Conservation (phyloP, 371 early-diverging fungal genomes). For the Lichtheimia corymbifera region DNA sequence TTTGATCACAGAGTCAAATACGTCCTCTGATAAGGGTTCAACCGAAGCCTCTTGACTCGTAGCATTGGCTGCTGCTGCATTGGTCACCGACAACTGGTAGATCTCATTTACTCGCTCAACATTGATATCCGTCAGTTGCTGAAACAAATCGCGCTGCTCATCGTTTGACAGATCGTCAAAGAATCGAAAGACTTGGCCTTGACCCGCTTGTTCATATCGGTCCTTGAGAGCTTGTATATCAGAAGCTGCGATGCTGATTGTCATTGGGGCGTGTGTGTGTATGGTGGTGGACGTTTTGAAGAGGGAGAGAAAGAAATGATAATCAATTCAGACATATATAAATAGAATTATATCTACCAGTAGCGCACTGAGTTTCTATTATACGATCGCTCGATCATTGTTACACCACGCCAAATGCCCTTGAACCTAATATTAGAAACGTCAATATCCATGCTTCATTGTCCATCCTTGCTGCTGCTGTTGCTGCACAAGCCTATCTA, state of each 20-base stretch:
- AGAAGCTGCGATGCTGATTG: conserved; percentile 25
- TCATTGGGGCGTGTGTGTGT: conserved; percentile 8
- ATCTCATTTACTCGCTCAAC: conserved; percentile 80
- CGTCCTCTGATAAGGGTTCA: conserved; percentile 78
- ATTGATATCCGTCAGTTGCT: conserved; percentile 77
- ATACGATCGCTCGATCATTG: no score
- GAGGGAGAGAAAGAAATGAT: conserved; percentile 1
- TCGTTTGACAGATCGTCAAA: conserved; percentile 68
- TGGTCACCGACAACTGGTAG: conserved; percentile 68
- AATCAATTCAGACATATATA: neutral
- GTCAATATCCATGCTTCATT: no score
- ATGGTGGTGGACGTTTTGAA: conserved; percentile 16
- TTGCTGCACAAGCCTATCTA: neutral
- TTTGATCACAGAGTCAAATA: conserved; percentile 75
- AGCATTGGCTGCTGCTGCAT: conserved; percentile 45
- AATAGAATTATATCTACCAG: no score
- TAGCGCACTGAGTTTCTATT: no score
- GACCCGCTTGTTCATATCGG: conserved; percentile 74
- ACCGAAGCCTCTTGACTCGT: conserved; percentile 45
- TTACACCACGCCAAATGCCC: no score
- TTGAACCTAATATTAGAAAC: no score
- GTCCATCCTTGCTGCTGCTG: no score
- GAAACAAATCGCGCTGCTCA: conserved; percentile 60
- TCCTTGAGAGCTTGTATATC: conserved; percentile 57
- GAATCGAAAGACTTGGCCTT: conserved; percentile 89